Percentiles rank a stretch among this genome's conserved stretches.
Conservation (phyloP, 208 protist species). For the Trypanosoma mega region DNA sequence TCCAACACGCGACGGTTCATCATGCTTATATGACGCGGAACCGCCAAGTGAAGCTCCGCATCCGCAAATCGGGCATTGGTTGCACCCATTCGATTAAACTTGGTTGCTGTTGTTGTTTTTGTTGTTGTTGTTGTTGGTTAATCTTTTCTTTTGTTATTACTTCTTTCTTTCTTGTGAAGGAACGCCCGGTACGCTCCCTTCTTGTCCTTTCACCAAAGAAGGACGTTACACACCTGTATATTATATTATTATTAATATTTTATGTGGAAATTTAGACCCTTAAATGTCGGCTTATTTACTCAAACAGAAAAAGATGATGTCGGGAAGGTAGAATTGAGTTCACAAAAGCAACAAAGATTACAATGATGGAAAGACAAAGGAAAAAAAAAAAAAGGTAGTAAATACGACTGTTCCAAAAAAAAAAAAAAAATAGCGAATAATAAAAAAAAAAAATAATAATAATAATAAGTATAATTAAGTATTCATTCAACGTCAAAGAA, state of each 20-base stretch:
- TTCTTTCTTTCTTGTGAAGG: too few species aligned
- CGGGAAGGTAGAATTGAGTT: too few species aligned
- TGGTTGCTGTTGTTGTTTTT: too few species aligned
- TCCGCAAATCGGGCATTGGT: conserved; percentile 10
- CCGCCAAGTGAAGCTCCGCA: conserved; percentile 8
- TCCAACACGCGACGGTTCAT: conserved; percentile 1
- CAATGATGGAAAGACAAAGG: background rate
- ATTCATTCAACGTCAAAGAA: background rate
- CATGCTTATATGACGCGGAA: background rate
- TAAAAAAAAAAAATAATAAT: conserved; percentile 3
- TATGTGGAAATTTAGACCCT: too few species aligned
- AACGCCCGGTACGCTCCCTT: too few species aligned
- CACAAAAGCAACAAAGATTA: background rate
- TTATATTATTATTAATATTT: background rate
- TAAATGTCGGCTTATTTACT: too few species aligned
- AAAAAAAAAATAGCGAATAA: background rate
- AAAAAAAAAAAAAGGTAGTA: conserved; percentile 4
- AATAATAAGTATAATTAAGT: background rate
- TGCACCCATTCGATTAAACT: conserved; percentile 13
- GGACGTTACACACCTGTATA: background rate
- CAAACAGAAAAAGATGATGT: too few species aligned
- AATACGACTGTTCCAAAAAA: background rate
- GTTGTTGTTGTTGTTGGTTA: too few species aligned
- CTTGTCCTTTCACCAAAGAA: too few species aligned
- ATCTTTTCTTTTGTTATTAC: too few species aligned